Percentiles rank a stretch among this genome's conserved stretches.
These are phyloP conservation scores for Umbelopsis sp. DNA, from an alignment of 192 early-diverging fungal species.

Conservation along the genomic window DNA sequence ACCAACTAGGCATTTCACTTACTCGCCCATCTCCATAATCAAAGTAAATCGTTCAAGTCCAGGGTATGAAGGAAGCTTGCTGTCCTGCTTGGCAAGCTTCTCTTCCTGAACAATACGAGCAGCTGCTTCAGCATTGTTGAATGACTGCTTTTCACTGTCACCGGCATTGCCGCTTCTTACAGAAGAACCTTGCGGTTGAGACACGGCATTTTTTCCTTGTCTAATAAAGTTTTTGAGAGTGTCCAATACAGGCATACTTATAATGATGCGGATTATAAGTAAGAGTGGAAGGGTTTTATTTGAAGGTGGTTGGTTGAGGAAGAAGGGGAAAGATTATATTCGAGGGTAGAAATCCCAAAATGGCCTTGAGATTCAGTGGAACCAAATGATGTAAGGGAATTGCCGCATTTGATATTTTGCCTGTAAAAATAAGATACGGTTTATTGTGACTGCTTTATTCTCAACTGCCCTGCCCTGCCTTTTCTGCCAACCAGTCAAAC, in stretches of 20 bases:
- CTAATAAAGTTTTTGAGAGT: conserved; percentile 54
- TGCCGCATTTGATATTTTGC: not conserved
- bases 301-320: not conserved
- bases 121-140: conserved; percentile 48
- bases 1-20: conserved; percentile 28
- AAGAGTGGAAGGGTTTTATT: not conserved
- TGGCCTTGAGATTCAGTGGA: not conserved
- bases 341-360: too few species aligned
- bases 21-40: conserved; percentile 73
- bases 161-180: too few species aligned
- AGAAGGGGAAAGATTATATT: not conserved
- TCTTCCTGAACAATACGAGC: conserved; percentile 57
- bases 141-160: conserved; percentile 17
- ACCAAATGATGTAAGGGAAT: not conserved
- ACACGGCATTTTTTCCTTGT: conserved; percentile 46
- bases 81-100: conserved; percentile 45
- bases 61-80: conserved; percentile 56
- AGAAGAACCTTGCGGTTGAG: not conserved
- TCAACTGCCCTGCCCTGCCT: too few species aligned
- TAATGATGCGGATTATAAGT: not conserved
- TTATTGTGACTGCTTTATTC: too few species aligned
- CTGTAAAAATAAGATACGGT: not conserved
- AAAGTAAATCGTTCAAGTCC: conserved; percentile 61
- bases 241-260: conserved; percentile 34
- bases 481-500: too few species aligned